A percentile compares a stretch with the other conserved stretches of the same genome.
These are phyloP conservation scores for Silybum marianum DNA, from an alignment of 129 eudicot genomes.

Conservation along the genomic window DNA sequence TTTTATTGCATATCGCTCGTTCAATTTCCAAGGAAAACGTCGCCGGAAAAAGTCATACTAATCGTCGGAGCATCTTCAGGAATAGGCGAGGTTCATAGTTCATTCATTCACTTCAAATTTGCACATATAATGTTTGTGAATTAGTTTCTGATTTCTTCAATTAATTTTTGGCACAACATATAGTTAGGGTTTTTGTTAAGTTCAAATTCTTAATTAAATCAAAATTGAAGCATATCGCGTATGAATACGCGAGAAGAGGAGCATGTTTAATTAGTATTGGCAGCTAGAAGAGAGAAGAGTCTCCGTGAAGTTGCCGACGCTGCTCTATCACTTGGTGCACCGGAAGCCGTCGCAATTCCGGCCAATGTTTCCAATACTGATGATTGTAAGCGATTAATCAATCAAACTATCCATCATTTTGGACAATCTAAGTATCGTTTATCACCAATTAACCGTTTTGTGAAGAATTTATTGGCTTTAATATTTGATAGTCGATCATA, in stretches of 20 bases:
- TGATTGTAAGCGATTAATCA: constrained; percentile 47
- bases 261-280: constrained; percentile 51
- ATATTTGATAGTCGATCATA: constrained; percentile 7
- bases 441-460: neutral
- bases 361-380: constrained; percentile 56
- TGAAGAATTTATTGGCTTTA: neutral
- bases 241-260: constrained; percentile 67
- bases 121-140: no score
- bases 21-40: constrained; percentile 48
- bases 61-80: constrained; percentile 65
- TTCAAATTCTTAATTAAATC: neutral
- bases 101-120: neutral
- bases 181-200: neutral
- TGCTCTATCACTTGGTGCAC: constrained; percentile 46
- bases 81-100: constrained; percentile 47
- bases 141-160: neutral
- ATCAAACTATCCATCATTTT: constrained; percentile 41
- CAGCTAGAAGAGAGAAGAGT: constrained; percentile 55
- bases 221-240: constrained; percentile 47
- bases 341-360: constrained; percentile 38
- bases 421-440: constrained; percentile 44
- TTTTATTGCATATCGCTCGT: neutral
- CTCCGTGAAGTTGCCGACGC: constrained; percentile 51
- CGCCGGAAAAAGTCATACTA: constrained; percentile 52
- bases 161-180: neutral